Percentiles rank a stretch among this genome's conserved stretches.
phyloP scores from a whole-genome alignment of 495 filamentous ascomycete genomes.

The Penicilliopsis zonata region DNA sequence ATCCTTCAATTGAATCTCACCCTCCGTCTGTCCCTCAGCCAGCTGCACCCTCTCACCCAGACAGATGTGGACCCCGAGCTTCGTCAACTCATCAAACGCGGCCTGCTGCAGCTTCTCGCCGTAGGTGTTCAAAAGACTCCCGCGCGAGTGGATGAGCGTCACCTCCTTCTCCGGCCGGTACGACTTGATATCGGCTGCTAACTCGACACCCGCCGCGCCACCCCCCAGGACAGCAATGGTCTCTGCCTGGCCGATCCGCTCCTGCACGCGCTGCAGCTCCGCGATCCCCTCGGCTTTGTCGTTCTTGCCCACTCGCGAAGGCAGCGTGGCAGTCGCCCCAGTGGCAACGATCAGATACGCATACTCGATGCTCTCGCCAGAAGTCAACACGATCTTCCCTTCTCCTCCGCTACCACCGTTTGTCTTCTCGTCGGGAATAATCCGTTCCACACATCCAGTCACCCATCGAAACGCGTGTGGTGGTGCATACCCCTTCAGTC shows the following conservation, averaged over 20 bases:
- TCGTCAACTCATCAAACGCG: slow-evolving; percentile 19
- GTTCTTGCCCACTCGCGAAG: slow-evolving; percentile 5
- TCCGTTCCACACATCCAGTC: too few species aligned
- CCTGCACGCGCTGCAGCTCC: slow-evolving; percentile 9
- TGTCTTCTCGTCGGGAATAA: too few species aligned
- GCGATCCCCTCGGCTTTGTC: slow-evolving; percentile 8
- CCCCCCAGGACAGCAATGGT: slow-evolving; percentile 40
- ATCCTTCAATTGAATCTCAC: slow-evolving; percentile 5
- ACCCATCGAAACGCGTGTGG: too few species aligned
- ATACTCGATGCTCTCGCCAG: slow-evolving; percentile 11
- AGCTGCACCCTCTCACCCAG: slow-evolving; percentile 27
- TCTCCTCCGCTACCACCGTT: slow-evolving; percentile 33
- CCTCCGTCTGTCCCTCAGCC: background rate
- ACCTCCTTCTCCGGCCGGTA: slow-evolving; percentile 40
- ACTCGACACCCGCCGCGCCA: slow-evolving; percentile 41
- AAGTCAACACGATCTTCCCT: slow-evolving; percentile 5
- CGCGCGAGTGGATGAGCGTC: slow-evolving; percentile 39
- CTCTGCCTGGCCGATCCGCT: slow-evolving; percentile 8
- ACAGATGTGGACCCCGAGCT: slow-evolving; percentile 28
- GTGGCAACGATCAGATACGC: slow-evolving; percentile 28
- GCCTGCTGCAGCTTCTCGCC: slow-evolving; percentile 25
- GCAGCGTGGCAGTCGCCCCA: slow-evolving; percentile 7
- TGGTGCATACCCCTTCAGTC: slow-evolving; percentile 9
- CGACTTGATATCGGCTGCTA: slow-evolving; percentile 40
- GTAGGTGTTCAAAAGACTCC: slow-evolving; percentile 29